Evolutionary conservation across 331 rosid species (phyloP).

Genomic region (Phaseolus coccineus): DNA sequence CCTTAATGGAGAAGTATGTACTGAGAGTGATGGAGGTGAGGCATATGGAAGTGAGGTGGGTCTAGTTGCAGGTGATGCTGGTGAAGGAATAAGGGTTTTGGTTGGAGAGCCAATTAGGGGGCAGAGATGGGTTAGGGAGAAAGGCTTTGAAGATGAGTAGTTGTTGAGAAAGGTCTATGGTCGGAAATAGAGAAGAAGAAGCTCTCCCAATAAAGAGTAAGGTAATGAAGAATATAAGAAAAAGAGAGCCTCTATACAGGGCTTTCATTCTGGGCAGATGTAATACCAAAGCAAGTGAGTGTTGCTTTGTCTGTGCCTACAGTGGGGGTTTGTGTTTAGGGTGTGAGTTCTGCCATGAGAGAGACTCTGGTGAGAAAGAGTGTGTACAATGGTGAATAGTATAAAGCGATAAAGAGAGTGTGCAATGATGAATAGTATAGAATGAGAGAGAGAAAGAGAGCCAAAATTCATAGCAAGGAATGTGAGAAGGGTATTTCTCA

Average conservation of each 20-base stretch:
- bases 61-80: constrained; percentile 62
- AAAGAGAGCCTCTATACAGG: not conserved
- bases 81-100: constrained; percentile 63
- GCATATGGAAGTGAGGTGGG: constrained; percentile 69
- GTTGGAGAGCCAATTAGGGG: constrained; percentile 66
- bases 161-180: constrained; percentile 46
- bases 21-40: constrained; percentile 49
- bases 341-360: constrained; percentile 69
- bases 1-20: constrained; percentile 57
- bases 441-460: constrained; percentile 37
- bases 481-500: constrained; percentile 88
- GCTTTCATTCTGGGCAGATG: constrained; percentile 48
- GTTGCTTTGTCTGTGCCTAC: not conserved
- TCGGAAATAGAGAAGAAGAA: not conserved
- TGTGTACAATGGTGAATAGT: not conserved
- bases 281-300: not conserved
- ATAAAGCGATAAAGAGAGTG: no score
- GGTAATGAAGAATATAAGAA: constrained; percentile 11
- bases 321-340: constrained; percentile 38
- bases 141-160: constrained; percentile 73
- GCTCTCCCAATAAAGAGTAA: not conserved
- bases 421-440: not conserved
- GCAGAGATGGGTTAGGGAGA: constrained; percentile 58
- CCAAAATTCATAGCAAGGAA: constrained; percentile 61
- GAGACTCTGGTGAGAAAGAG: constrained; percentile 18